Evolutionary conservation across 164 flowering plant species (phyloP).

Genomic region (Stephania yunnanensis): DNA sequence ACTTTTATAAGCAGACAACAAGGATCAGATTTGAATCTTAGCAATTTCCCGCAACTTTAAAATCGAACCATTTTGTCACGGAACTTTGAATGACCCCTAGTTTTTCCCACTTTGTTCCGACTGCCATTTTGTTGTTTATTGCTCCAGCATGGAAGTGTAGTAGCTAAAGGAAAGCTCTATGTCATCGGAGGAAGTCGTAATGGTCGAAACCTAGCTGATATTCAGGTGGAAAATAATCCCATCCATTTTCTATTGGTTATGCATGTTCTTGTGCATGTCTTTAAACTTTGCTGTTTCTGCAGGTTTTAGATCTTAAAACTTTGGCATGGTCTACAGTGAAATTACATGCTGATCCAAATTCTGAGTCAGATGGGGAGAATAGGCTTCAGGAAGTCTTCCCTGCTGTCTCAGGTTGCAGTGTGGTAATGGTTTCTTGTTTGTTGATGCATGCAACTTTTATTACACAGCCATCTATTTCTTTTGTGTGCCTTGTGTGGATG

Average conservation of each 20-base stretch:
- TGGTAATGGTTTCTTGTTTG: constrained; percentile 40
- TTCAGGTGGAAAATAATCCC: constrained; percentile 48
- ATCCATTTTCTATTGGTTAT: not conserved
- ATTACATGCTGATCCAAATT: constrained; percentile 27
- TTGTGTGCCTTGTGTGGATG: not conserved
- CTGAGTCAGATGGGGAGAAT: constrained; percentile 24
- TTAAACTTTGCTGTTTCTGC: constrained; percentile 13
- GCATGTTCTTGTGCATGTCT: not conserved
- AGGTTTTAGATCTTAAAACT: constrained; percentile 72
- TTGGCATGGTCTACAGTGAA: constrained; percentile 64
- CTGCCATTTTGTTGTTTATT: not conserved
- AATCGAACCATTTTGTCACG: not conserved
- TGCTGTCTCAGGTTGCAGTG: constrained; percentile 63
- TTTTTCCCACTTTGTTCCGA: not conserved
- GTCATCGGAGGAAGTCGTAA: constrained; percentile 86
- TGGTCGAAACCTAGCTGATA: constrained; percentile 77
- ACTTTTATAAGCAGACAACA: too few species aligned
- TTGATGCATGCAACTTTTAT: constrained; percentile 2
- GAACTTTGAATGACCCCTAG: not conserved
- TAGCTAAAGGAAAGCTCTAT: constrained; percentile 62
- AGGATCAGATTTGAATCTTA: not conserved
- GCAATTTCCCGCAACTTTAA: not conserved
- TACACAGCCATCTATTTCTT: not conserved
- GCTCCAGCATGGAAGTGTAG: constrained; percentile 75
- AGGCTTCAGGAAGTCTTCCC: constrained; percentile 39